Evolutionary conservation across 2,329 filamentous ascomycete genomes (phyloP).

Genomic region (Leptodontidium sp.): DNA sequence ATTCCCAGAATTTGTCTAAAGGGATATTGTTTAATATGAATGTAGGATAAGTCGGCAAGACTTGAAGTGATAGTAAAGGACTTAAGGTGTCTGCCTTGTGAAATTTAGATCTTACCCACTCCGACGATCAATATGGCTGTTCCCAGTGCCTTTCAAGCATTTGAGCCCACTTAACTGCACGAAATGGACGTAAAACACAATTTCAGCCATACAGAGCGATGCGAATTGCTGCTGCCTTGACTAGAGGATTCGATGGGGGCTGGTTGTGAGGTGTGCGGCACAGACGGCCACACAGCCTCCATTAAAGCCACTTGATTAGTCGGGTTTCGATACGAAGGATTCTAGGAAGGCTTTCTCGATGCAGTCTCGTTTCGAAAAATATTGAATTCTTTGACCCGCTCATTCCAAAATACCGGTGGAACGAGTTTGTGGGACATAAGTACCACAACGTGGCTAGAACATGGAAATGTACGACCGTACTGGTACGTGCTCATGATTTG

Average conservation of each 20-base stretch:
- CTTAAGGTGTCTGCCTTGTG: conserved; percentile 1
- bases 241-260: conserved; percentile 8
- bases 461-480: neutral
- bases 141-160: conserved; percentile 3
- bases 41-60: neutral
- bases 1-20: neutral
- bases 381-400: neutral
- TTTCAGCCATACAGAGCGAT: conserved; percentile 7
- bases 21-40: neutral
- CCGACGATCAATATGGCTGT: neutral
- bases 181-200: neutral
- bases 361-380: neutral
- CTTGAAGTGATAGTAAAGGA: too few species aligned
- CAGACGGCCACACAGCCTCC: conserved; percentile 12
- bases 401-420: neutral
- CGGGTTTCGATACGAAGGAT: neutral
- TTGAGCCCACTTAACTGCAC: neutral
- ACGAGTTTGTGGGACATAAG: too few species aligned
- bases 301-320: neutral
- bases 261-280: conserved; percentile 13
- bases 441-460: too few species aligned
- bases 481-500: neutral
- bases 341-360: neutral
- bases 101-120: neutral
- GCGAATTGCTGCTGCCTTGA: neutral